phyloP scores from a whole-genome alignment of 495 filamentous ascomycete genomes.

The Penicillium egyptiacum region DNA sequence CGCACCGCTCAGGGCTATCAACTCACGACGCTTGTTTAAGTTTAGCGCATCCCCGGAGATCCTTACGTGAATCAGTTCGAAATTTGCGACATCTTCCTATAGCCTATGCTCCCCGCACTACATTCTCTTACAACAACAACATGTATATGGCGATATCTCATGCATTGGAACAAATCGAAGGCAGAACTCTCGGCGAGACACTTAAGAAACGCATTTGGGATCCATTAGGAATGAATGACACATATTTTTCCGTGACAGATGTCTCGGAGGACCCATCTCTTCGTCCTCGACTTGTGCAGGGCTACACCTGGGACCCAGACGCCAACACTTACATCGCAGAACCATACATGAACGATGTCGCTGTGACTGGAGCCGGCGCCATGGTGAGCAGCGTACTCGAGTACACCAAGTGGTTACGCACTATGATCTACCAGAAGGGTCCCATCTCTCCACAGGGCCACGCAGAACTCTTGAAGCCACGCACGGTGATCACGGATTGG shows the following conservation, averaged over 20 bases:
- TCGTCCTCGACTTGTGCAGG: slow-evolving; percentile 6
- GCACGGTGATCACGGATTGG: slow-evolving; percentile 3
- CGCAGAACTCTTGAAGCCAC: slow-evolving; percentile 8
- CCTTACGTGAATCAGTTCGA: slow-evolving; percentile 33
- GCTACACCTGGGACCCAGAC: slow-evolving; percentile 11
- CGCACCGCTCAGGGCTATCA: slow-evolving; percentile 51
- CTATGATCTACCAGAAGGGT: slow-evolving; percentile 24
- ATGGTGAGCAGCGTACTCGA: slow-evolving; percentile 50
- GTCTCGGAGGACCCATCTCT: slow-evolving; percentile 13
- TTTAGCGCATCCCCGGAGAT: slow-evolving; percentile 14
- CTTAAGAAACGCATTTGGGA: slow-evolving; percentile 46
- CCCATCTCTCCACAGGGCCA: slow-evolving; percentile 9
- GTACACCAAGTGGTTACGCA: slow-evolving; percentile 50
- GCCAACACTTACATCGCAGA: slow-evolving; percentile 7
- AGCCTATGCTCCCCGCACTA: slow-evolving; percentile 37
- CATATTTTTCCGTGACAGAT: slow-evolving; percentile 40
- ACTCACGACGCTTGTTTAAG: slow-evolving; percentile 37
- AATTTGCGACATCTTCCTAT: slow-evolving; percentile 46
- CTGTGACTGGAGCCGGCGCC: slow-evolving; percentile 45
- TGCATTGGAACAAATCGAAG: slow-evolving; percentile 31
- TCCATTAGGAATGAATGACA: slow-evolving; percentile 48
- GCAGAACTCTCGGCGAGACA: slow-evolving; percentile 41
- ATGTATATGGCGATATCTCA: slow-evolving; percentile 51
- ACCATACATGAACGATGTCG: slow-evolving; percentile 14
- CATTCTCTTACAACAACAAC: slow-evolving; percentile 53